Evolutionary conservation across 192 early-diverging fungal genomes (phyloP).

Genomic region (Phlyctochytrium bullatum): DNA sequence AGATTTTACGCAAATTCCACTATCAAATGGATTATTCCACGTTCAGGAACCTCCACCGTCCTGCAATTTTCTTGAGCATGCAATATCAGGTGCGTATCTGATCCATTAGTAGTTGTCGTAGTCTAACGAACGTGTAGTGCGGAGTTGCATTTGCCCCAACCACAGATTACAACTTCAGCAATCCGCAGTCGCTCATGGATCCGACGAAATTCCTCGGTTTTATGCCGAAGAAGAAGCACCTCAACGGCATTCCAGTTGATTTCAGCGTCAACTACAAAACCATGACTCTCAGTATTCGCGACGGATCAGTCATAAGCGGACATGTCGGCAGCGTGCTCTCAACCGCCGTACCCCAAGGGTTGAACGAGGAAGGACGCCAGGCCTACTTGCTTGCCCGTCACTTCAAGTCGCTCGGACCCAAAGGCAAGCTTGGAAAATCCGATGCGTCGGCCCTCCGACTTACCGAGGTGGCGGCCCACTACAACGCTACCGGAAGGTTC

Average conservation of each 20-base stretch:
- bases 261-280: background rate
- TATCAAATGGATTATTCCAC: conserved; percentile 30
- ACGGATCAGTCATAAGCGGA: background rate
- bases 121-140: conserved; percentile 23
- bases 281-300: background rate
- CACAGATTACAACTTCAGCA: conserved; percentile 44
- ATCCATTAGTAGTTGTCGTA: background rate
- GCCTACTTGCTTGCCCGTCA: conserved; percentile 50
- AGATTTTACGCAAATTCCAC: conserved; percentile 40
- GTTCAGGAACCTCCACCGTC: conserved; percentile 37
- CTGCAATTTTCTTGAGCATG: conserved; percentile 50
- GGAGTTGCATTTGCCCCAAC: conserved; percentile 47
- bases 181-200: conserved; percentile 24
- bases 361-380: conserved; percentile 39
- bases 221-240: conserved; percentile 31
- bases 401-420: conserved; percentile 45
- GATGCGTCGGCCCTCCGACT: conserved; percentile 35
- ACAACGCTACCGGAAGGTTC: conserved; percentile 38
- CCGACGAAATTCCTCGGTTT: conserved; percentile 32
- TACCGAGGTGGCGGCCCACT: conserved; percentile 39
- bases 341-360: background rate
- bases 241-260: conserved; percentile 21
- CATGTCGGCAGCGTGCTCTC: background rate
- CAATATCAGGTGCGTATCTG: conserved; percentile 46
- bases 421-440: conserved; percentile 33